Evolutionary conservation across 768 basidiomycete genomes (phyloP), one percentile per base, ranked within the genome.

Genomic region (Panaeolus cyanescens): DNA sequence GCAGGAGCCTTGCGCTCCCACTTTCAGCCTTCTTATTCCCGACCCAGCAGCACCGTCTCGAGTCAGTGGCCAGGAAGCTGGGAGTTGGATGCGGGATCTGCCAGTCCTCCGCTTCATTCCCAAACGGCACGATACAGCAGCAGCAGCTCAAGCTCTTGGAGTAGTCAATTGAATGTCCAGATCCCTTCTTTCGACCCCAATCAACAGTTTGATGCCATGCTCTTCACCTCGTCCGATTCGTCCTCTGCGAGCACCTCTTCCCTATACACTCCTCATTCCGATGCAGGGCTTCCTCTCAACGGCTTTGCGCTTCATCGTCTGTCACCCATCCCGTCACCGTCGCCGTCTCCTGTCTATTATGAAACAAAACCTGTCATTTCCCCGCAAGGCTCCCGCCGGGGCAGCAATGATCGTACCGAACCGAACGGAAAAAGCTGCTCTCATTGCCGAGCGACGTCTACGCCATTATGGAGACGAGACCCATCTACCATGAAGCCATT

Each of bases 391-490:
- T 71, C 72, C 56, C 70, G 72, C 15, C 64, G 71, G 55, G 60
- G 63, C 8, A 76, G 76, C 36, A 68, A 73, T 13, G 73, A 76
- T 36, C 70, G 68, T 20, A 60, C 75, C 13, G 64, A 70, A 19
- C 22, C 45, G 3, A 64, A 68, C 9, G 70, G 71, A 17, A 82
- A 81, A 59, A 71, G 71, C 6, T 82, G 81, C 61, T 81, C 81
- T 0, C 80, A 82, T 64, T 82, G 81, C 61, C 75, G 74, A 31
- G 80, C 80, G 13, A 82, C 80, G 0, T 74, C 77, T 1, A 82
- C 81, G 15, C 81, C 81, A 2, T 71, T 82, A n/a, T 82, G 81
- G 81, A 75, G 81, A 37, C 72, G 81, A 32, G 80, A 82, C 58
- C 81, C 80, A 1, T 69, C 72, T 1, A 80, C 79, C 5, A 75